A percentile compares a stretch with the other conserved stretches of the same genome.
Conservation (phyloP, 768 basidiomycete genomes). For the Cystofilobasidium capitatum region DNA sequence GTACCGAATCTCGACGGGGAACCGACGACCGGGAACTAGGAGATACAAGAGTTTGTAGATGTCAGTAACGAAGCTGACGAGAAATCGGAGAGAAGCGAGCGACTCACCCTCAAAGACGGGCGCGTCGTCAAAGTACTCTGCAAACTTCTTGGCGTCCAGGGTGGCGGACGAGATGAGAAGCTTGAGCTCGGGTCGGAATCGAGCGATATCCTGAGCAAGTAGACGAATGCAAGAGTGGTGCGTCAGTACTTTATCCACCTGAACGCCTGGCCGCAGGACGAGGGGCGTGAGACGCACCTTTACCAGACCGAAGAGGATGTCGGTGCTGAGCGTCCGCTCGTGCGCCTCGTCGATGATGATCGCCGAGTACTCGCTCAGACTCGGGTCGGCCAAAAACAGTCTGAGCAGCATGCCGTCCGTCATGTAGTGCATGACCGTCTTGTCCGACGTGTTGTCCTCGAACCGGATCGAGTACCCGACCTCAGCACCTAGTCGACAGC, state of each 20-base stretch:
- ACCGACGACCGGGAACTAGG: conserved; percentile 87
- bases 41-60: not conserved
- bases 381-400: conserved; percentile 95
- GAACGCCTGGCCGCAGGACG: no score
- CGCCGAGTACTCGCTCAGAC: conserved; percentile 85
- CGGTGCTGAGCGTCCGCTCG: conserved; percentile 92
- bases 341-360: conserved; percentile 98
- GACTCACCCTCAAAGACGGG: conserved; percentile 81
- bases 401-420: conserved; percentile 97
- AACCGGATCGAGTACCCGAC: conserved; percentile 99
- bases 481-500: conserved; percentile 89
- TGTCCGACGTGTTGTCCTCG: conserved; percentile 98
- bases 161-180: conserved; percentile 93
- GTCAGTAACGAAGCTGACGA: not conserved
- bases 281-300: conserved; percentile 60
- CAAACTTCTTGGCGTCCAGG: conserved; percentile 95
- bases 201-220: conserved; percentile 70
- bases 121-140: conserved; percentile 91
- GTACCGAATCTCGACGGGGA: conserved; percentile 96
- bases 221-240: not conserved
- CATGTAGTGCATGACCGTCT: conserved; percentile 98
- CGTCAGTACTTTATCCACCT: no score
- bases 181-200: conserved; percentile 87
- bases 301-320: conserved; percentile 94
- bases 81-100: not conserved